These are phyloP conservation scores for Naganishia liquefaciens DNA, from an alignment of 1,284 basidiomycete species.

Conservation along the genomic window DNA sequence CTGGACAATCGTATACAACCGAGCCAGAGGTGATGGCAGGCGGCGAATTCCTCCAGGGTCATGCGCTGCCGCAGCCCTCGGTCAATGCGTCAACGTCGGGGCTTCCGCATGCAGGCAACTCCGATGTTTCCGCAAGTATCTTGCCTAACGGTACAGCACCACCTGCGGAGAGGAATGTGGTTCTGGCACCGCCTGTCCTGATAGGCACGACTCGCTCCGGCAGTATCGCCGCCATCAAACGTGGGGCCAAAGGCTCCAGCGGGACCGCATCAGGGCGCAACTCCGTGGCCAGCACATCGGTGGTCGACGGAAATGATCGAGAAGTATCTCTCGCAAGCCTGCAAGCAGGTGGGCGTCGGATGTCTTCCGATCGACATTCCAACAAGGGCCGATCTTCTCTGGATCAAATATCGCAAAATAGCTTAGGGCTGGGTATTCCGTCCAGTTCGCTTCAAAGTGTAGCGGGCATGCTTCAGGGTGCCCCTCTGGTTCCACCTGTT, in stretches of 20 bases:
- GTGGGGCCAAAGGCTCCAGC: neutral
- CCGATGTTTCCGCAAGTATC: neutral
- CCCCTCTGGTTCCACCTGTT: neutral
- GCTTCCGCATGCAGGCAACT: neutral
- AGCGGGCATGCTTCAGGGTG: neutral
- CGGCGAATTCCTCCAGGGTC: neutral
- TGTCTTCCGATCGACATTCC: slow-evolving; percentile 19
- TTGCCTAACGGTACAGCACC: neutral
- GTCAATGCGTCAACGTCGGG: slow-evolving; percentile 13
- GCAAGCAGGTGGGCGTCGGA: slow-evolving; percentile 9
- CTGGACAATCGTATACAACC: slow-evolving; percentile 10
- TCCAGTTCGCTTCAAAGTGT: slow-evolving; percentile 5
- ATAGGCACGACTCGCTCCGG: slow-evolving; percentile 20
- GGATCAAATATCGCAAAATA: slow-evolving; percentile 19
- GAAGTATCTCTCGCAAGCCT: slow-evolving; percentile 4
- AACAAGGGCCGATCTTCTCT: slow-evolving; percentile 8
- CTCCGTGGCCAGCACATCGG: neutral
- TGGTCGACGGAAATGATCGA: neutral
- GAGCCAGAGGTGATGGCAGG: slow-evolving; percentile 10
- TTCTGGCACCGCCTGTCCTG: slow-evolving; percentile 17
- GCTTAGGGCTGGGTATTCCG: slow-evolving; percentile 10
- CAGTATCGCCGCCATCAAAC: slow-evolving; percentile 23
- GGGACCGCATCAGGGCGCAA: neutral
- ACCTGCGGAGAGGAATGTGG: slow-evolving; percentile 7
- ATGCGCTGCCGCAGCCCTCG: neutral